Base-by-base conservation (phyloP, 2,329 filamentous ascomycete species). In the Aspergillus sp. region DNA sequence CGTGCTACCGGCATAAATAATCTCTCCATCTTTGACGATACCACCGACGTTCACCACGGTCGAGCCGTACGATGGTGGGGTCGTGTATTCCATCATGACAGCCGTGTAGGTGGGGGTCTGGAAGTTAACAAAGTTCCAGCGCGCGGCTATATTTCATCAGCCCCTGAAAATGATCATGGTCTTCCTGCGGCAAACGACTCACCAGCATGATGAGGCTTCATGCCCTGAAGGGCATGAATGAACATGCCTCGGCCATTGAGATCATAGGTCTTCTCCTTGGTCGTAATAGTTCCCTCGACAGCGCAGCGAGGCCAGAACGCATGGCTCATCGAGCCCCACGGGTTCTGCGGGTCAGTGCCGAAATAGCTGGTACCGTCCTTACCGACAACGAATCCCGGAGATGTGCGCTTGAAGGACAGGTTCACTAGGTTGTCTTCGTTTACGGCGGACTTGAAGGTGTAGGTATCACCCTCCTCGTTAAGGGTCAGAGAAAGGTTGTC, bases 191-290 rank as follows among this genome's bases (percentile, higher is more conserved):
- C 35, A 16, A 17, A 7, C 33, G 45, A 64, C 76, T 64, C 76
- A 85, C 82, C 92, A 54, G 91, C 89, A 70, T 99, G 95, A 73
- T 99, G 94, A 38, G 94, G 94, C 82, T 99, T 99, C 93, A 97
- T 97, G 70, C 92, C 94, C 76, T 97, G 94, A 47, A 97, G 77
- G 38, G 90, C 92, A 71, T 94, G 88, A 60, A 87, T 80, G 74
- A 91, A 93, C 65, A 95, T 78, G 30, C 86, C 91, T 57, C 80
- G 83, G 52, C 93, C 93, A 65, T 84, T 87, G 71, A 96, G 85
- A 70, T 96, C 87, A 56, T 96, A 79, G 35, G 88, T 84, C 45
- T 90, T 90, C 32, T 90, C 85, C 64, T 88, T 82, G 54, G 91
- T 95, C 58, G 89, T 84, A 70, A 97, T 90, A 60, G 82, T 89